Base-by-base conservation (phyloP, 768 basidiomycete species). In the Podaxis carcinomalis region DNA sequence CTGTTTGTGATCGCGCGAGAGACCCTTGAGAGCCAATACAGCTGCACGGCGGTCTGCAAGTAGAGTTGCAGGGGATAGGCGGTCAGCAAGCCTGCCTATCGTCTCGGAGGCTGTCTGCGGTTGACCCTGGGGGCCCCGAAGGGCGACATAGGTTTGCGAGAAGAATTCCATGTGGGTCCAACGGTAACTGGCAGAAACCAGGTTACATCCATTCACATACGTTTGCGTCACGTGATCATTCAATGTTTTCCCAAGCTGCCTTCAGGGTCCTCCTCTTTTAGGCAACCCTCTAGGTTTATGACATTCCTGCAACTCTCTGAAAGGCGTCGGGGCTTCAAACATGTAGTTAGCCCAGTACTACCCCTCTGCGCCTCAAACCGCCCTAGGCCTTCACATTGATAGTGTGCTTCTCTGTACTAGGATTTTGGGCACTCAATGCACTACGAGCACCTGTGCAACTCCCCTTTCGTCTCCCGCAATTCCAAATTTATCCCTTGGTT, bases 21-120 rank as follows among this genome's bases (percentile, higher is more conserved):
- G 86, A 21, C 95, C 96, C 72, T 98, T 98, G 65, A 99, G 82
- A 0, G 93, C 85, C 56, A 97, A 78, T n/a, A 99, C 89, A 0
- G 96, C 90, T 27, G 96, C 96, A 61, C 93, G 84, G 67, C 97
- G 81, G 75, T 98, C 97, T 32, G 94, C 90, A 14, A 95, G 84
- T 25, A 92, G 85, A 0, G 92, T 89, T 3, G 90, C 86, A n/a
- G 95, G 93, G 19, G 93, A 90, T 21, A 99, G 85, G 32, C 94
- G 79, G 71, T 97, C 95, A 65, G 89, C 90, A 64, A 98, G 87
- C 66, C 88, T 87, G 28, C 85, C 83, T 68, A 98, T 94, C 21
- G 93, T 94, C 60, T 96, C 94, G 23, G 81, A 74, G 1, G 94
- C 82, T 0, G 89, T 90, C 71, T 96, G 95, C 3, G 90, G 89